Conservation (phyloP, 2,329 filamentous ascomycete species). For the Colletotrichum spinosum region DNA sequence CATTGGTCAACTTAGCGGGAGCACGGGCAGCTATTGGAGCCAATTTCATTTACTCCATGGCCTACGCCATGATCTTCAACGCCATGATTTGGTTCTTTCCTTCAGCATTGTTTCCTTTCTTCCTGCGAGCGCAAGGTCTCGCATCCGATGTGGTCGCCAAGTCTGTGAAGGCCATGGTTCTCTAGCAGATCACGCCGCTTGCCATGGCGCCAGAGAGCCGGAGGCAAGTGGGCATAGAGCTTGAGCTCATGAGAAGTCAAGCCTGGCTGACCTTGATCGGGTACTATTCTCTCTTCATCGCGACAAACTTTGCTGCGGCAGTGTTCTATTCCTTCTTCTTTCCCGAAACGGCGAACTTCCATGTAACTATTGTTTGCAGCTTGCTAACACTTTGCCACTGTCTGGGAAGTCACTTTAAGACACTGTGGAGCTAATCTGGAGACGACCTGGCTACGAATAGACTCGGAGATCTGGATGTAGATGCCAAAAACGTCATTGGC, state of each 20-base stretch:
- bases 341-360: too few species aligned
- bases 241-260: not conserved
- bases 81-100: constrained; percentile 48
- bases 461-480: too few species aligned
- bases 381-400: too few species aligned
- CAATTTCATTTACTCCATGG: constrained; percentile 51
- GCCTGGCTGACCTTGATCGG: not conserved
- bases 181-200: constrained; percentile 48
- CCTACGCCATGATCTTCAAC: constrained; percentile 53
- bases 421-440: too few species aligned
- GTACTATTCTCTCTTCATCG: too few species aligned
- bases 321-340: too few species aligned
- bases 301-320: too few species aligned
- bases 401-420: too few species aligned
- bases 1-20: constrained; percentile 33
- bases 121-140: constrained; percentile 44
- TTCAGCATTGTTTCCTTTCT: constrained; percentile 46
- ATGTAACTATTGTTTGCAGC: too few species aligned
- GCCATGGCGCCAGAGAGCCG: constrained; percentile 50
- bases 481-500: too few species aligned
- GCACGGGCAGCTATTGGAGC: constrained; percentile 48
- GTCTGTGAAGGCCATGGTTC: constrained; percentile 44
- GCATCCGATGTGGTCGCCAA: constrained; percentile 46
- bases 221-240: constrained; percentile 40
- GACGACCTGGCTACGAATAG: too few species aligned